Conservation (phyloP, 345 rosid genomes). For the Sonneratia alba region DNA sequence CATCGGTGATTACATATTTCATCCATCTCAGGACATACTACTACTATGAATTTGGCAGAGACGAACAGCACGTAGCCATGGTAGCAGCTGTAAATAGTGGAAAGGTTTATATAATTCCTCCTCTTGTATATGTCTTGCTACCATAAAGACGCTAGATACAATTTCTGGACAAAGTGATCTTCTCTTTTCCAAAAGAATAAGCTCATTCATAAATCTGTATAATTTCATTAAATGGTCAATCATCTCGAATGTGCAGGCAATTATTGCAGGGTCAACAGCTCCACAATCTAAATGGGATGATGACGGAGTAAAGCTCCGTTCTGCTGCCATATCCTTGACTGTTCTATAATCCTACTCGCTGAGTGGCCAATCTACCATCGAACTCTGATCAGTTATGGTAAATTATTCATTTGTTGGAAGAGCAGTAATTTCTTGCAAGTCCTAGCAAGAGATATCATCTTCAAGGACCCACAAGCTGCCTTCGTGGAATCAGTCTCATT, state of each 20-base stretch:
- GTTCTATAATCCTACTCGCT: conserved; percentile 23
- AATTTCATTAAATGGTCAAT: background rate
- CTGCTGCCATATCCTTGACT: conserved; percentile 68
- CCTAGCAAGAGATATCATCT: background rate
- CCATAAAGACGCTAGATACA: background rate
- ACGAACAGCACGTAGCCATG: conserved; percentile 61
- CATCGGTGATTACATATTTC: background rate
- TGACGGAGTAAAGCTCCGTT: conserved; percentile 68
- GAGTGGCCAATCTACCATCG: background rate
- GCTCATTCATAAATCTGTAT: too few relatives aligned
- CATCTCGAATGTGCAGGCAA: conserved; percentile 32
- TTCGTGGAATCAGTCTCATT: background rate
- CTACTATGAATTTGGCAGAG: conserved; percentile 79
- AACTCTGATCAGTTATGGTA: background rate
- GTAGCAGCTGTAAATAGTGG: conserved; percentile 68
- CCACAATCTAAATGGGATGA: conserved; percentile 72
- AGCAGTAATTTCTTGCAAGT: background rate
- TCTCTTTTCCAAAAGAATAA: too few relatives aligned
- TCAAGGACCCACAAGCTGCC: background rate
- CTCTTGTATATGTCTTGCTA: background rate
- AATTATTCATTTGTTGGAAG: background rate
- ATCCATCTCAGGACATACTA: conserved; percentile 62
- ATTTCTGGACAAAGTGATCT: background rate
- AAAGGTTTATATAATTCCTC: conserved; percentile 33
- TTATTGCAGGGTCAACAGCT: conserved; percentile 84